Conservation (phyloP, 2,329 filamentous ascomycete species). For the Cladophialophora carrionii region DNA sequence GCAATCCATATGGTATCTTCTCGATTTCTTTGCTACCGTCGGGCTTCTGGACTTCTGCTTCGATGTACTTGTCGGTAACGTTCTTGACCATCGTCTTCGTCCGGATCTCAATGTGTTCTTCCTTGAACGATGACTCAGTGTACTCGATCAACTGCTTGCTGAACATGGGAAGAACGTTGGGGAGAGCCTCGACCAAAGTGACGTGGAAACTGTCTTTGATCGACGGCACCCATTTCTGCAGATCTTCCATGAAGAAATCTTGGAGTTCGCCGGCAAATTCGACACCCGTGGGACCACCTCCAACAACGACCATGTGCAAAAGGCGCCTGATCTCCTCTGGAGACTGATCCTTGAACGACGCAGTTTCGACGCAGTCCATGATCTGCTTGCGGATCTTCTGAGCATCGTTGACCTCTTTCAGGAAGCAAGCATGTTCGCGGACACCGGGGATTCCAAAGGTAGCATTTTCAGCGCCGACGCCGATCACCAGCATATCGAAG, state of each 20-base stretch:
- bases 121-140: constrained; percentile 98
- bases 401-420: constrained; percentile 97
- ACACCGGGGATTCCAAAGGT: constrained; percentile 98
- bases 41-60: constrained; percentile 79
- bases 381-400: constrained; percentile 97
- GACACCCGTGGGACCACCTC: constrained; percentile 93
- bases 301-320: constrained; percentile 95
- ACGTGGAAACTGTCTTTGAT: constrained; percentile 95
- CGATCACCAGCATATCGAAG: constrained; percentile 97
- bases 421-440: constrained; percentile 91
- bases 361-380: constrained; percentile 99
- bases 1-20: constrained; percentile 86
- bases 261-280: constrained; percentile 98
- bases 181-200: constrained; percentile 93
- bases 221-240: constrained; percentile 96
- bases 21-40: constrained; percentile 83
- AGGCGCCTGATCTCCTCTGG: constrained; percentile 87
- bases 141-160: constrained; percentile 99
- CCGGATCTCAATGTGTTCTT: constrained; percentile 96
- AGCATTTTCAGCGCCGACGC: constrained; percentile 96
- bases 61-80: constrained; percentile 88
- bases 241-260: constrained; percentile 97
- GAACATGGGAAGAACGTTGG: constrained; percentile 96
- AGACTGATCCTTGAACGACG: constrained; percentile 94
- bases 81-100: constrained; percentile 99